Conservation (phyloP, 306 rosid genomes). For the Parietaria judaica region DNA sequence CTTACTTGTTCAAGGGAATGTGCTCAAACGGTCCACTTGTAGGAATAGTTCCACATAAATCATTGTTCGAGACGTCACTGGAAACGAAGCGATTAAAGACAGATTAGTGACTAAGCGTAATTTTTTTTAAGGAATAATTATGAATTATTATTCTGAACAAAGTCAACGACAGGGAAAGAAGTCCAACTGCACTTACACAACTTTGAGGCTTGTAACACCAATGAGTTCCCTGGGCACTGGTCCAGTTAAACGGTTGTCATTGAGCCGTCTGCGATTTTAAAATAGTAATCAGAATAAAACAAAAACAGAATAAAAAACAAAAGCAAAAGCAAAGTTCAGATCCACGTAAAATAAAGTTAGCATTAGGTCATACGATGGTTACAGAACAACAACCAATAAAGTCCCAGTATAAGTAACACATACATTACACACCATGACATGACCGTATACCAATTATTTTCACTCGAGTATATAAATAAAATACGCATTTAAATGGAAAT, state of each 20-base stretch:
- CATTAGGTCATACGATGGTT: not conserved
- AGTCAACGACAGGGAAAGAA: constrained; percentile 2
- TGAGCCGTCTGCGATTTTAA: constrained; percentile 58
- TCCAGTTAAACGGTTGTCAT: constrained; percentile 70
- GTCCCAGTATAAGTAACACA: not conserved
- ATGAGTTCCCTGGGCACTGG: constrained; percentile 71
- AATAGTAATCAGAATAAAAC: constrained; percentile 11
- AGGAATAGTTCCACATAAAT: constrained; percentile 90
- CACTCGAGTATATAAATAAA: too few species aligned
- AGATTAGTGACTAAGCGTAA: not conserved
- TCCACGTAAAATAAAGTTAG: too few species aligned
- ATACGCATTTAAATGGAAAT: too few species aligned
- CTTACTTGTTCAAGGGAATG: constrained; percentile 78
- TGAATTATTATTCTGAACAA: not conserved
- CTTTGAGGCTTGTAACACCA: constrained; percentile 78
- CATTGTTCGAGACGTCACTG: constrained; percentile 89
- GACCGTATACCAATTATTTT: too few species aligned
- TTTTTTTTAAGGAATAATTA: too few species aligned
- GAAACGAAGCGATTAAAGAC: constrained; percentile 6
- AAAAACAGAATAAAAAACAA: not conserved
- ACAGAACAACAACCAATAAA: not conserved
- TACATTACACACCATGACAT: too few species aligned
- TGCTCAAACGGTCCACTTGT: constrained; percentile 85
- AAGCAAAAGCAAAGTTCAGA: not conserved
- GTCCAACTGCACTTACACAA: constrained; percentile 52